Evolutionary conservation across 495 filamentous ascomycete genomes (phyloP).

Genomic region (Neurospora terricola): DNA sequence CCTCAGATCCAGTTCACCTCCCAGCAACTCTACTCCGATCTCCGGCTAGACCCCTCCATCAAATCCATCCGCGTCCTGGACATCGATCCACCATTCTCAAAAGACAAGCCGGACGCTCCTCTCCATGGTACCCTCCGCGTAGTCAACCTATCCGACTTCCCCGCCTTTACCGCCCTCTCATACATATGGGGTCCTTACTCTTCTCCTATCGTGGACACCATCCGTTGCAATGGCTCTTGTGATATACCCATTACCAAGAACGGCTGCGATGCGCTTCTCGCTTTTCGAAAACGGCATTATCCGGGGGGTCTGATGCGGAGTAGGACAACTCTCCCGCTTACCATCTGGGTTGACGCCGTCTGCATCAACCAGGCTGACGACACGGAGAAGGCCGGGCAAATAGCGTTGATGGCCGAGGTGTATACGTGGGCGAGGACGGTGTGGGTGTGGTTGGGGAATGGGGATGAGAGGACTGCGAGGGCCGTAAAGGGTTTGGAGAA

Average conservation of each 20-base stretch:
- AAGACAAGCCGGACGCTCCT: neutral
- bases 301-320: neutral
- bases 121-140: neutral
- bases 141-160: constrained; percentile 4
- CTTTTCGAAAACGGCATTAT: neutral
- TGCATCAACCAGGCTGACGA: neutral
- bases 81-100: neutral
- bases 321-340: neutral
- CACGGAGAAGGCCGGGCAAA: neutral
- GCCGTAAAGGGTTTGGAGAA: neutral
- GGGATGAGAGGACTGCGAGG: neutral
- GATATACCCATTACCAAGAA: neutral
- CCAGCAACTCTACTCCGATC: neutral
- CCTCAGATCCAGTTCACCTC: neutral
- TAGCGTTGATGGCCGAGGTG: neutral
- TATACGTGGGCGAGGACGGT: neutral
- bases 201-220: neutral
- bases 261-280: neutral
- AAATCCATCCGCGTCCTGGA: constrained; percentile 3
- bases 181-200: constrained; percentile 10
- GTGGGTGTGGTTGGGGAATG: neutral
- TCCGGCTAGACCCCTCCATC: neutral
- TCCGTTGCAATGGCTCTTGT: neutral
- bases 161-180: constrained; percentile 10
- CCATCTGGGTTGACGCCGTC: neutral